Base-by-base conservation (phyloP, 257 asterid species). In the Rehmannia glutinosa region DNA sequence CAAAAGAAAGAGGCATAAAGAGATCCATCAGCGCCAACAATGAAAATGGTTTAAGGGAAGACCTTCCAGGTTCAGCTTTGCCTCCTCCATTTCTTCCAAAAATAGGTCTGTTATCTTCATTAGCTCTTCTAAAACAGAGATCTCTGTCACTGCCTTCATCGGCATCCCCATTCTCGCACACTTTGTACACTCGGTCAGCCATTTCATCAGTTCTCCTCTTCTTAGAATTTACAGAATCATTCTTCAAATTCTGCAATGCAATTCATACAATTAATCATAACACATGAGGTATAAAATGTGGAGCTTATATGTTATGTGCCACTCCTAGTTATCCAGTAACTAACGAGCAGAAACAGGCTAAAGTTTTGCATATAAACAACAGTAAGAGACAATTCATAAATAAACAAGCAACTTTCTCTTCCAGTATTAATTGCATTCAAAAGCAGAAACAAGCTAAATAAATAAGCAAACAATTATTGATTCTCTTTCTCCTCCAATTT, bases 21-120 rank as follows among this genome's bases (percentile, higher is more conserved):
- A 47, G 53, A 28, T 28, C 38, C 9, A 62, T 16, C 33, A 16
- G 20, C 28, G 39, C 51, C 54, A 55, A 12, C 38, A 53, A 38
- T 72, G 68, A 59, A 66, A 17, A 24, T 28, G 47, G 62, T 67
- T 62, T 43, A 36, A 50, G 49, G n/a, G 32, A 38, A 36, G 9
- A 86, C 95, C 91, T 82, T 68, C 61, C 72, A 28, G 68, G 19
- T 28, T 70, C 17, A 56, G 68, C 19, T 42, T 53, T 72, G n/a
- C 27, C 46, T 43, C 56, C 62, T 17, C 67, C 83, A 6, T 71
- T 43, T 27, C 61, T 67, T 67, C 74, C 80, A 60, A 73, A 47
- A 45, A 39, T 66, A 4, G 75, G 72, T 25, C 10, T 47, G 36
- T 68, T 78, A 65, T 74, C 85, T 38, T 76, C 81, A 67, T 72